Evolutionary conservation across 1,284 basidiomycete species (phyloP).

Genomic region (Neolentinus lepideus): DNA sequence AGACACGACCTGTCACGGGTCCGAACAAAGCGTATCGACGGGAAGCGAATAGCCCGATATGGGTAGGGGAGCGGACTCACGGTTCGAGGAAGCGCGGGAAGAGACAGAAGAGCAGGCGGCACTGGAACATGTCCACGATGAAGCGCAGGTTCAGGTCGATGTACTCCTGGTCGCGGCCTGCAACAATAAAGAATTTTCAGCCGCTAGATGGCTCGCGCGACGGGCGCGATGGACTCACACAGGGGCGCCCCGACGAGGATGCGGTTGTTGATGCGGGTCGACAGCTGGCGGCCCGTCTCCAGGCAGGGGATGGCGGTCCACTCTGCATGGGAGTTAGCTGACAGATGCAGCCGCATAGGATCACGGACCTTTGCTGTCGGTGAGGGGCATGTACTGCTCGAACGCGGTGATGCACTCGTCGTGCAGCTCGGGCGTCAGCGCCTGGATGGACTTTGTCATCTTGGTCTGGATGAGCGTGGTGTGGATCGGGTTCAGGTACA

Average conservation of each 20-base stretch:
- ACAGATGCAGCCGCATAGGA: too few relatives aligned
- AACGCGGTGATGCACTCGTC: constrained; percentile 13
- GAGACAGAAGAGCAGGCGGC: constrained; percentile 12
- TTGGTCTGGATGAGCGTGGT: constrained; percentile 10
- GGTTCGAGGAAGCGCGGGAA: constrained; percentile 13
- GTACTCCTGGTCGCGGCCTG: constrained; percentile 13
- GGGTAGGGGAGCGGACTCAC: constrained; percentile 8
- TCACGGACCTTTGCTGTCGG: background rate
- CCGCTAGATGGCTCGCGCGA: background rate
- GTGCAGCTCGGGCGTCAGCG: constrained; percentile 10
- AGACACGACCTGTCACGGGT: constrained; percentile 4
- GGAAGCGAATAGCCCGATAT: constrained; percentile 5
- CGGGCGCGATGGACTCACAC: constrained; percentile 19
- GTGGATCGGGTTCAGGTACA: background rate
- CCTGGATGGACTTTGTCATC: constrained; percentile 11
- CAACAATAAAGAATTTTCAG: too few relatives aligned
- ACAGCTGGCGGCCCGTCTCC: constrained; percentile 29
- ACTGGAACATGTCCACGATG: constrained; percentile 13
- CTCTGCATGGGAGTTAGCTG: constrained; percentile 16
- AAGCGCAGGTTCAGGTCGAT: constrained; percentile 14
- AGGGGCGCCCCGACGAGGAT: constrained; percentile 36
- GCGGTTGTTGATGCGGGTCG: constrained; percentile 37
- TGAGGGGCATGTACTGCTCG: constrained; percentile 1
- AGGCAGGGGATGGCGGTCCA: constrained; percentile 23
- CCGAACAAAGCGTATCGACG: constrained; percentile 10